These are phyloP conservation scores for Penicilliopsis zonata DNA, from an alignment of 495 filamentous ascomycete species.

Conservation along the genomic window DNA sequence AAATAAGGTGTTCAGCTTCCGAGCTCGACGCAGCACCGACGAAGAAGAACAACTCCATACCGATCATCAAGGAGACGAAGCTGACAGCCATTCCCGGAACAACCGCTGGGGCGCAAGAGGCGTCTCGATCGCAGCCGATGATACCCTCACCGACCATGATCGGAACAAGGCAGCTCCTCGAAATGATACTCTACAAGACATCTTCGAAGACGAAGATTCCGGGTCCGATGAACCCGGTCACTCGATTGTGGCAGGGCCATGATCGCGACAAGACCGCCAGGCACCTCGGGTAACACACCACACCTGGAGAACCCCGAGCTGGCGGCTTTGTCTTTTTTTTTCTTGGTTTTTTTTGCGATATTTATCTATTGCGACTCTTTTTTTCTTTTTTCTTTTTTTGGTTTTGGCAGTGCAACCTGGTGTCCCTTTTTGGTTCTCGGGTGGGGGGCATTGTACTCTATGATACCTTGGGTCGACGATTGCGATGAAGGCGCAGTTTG, in stretches of 20 bases:
- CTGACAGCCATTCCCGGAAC: slow-evolving; percentile 14
- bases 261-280: slow-evolving; percentile 1
- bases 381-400: neutral
- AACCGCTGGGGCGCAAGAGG: slow-evolving; percentile 67
- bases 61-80: slow-evolving; percentile 15
- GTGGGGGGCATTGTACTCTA: too few relatives aligned
- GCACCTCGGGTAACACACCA: neutral
- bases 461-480: too few relatives aligned
- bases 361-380: neutral
- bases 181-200: slow-evolving; percentile 11
- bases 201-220: slow-evolving; percentile 15
- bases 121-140: slow-evolving; percentile 72
- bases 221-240: neutral
- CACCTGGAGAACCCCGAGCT: too few relatives aligned
- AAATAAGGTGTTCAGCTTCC: slow-evolving; percentile 32
- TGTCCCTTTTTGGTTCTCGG: too few relatives aligned
- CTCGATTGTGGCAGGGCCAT: slow-evolving; percentile 5
- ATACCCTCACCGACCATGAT: slow-evolving; percentile 48
- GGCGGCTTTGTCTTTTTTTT: too few relatives aligned
- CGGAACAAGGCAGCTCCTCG: slow-evolving; percentile 8
- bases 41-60: slow-evolving; percentile 31
- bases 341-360: too few relatives aligned
- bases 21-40: slow-evolving; percentile 15
- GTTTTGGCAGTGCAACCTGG: too few relatives aligned
- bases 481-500: slow-evolving; percentile 1